A percentile compares a stretch with the other conserved stretches of the same genome.
Evolutionary conservation across 2,329 filamentous ascomycete genomes (phyloP).

Genomic region (Epichloe sylvatica): DNA sequence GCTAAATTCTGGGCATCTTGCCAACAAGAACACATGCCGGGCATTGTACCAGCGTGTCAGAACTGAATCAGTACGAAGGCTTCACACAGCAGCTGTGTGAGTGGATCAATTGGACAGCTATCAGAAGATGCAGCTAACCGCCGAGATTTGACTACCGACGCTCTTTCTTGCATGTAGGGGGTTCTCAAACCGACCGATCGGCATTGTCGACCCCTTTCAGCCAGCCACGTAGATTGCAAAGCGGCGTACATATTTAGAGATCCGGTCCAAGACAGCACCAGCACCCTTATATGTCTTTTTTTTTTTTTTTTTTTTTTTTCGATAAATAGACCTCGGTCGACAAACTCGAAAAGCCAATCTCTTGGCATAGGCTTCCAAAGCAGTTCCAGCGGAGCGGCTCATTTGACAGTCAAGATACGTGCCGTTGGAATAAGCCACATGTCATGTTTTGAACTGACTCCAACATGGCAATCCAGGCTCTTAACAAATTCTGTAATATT

Average conservation of each 20-base stretch:
- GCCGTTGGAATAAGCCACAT: background rate
- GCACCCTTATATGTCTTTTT: background rate
- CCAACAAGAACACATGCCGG: background rate
- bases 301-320: no score
- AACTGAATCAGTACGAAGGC: background rate
- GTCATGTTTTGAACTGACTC: background rate
- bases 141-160: no score
- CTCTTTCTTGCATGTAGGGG: no score
- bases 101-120: background rate
- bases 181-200: background rate
- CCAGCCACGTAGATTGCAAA: background rate
- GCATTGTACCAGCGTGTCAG: background rate
- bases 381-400: background rate
- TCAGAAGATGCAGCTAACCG: no score
- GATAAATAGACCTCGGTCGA: background rate
- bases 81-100: background rate
- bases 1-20: no score
- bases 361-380: no score
- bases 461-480: background rate
- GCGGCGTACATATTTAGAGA: background rate
- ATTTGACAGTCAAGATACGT: background rate
- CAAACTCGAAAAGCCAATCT: background rate
- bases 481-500: background rate
- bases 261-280: background rate
- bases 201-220: slow-evolving; percentile 3